Evolutionary conservation across 768 basidiomycete species (phyloP), one percentile per base, ranked within the genome.

Genomic region (Termitomyces sp.): DNA sequence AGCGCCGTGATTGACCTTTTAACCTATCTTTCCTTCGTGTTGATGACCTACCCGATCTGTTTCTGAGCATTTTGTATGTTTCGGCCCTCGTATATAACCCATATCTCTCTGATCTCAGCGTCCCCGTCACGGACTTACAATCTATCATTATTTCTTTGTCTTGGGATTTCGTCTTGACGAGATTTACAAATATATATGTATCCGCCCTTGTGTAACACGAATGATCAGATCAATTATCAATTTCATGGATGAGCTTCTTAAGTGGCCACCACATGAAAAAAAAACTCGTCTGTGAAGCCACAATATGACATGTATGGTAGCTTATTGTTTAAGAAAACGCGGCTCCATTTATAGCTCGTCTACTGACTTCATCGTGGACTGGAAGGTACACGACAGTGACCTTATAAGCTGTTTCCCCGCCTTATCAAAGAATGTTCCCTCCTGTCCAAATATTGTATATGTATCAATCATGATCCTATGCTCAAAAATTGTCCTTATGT

Each of bases 71-170:
- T 43, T 16, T 28, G 16, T 10, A 25, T 41, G 28, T 32, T 5
- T 51, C n/a, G 9, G 27, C 39, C n/a, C 6, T 30, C 51, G 47
- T 41, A 35, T 19, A 12, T 21, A 49, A 43, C 7, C 43, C 43
- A 23, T 21, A 50, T 55, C 16, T 32, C 5, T 5, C 10, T 5
- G 9, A 32, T n/a, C 2, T 46, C 4, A 19, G 5, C 14, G 30
- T 21, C n/a, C 21, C 7, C 10, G 28, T 40, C 16, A 51, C n/a
- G 59, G 57, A 44, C 30, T 57, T 49, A 57, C 44, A 54, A 61
- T 28, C 23, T 61, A 61, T 61, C 57, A 53, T 61, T 61, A 61
- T 61, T 50, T n/a, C 28, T 48, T 60, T 46, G 46, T 23, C 16
- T 47, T 54, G 41, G 40, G 8, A n/a, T 39, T 45, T 23, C 23